A percentile compares a stretch with the other conserved stretches of the same genome.
Evolutionary conservation across 2,329 filamentous ascomycete genomes (phyloP).

Genomic region (Paecilomyces sp.): DNA sequence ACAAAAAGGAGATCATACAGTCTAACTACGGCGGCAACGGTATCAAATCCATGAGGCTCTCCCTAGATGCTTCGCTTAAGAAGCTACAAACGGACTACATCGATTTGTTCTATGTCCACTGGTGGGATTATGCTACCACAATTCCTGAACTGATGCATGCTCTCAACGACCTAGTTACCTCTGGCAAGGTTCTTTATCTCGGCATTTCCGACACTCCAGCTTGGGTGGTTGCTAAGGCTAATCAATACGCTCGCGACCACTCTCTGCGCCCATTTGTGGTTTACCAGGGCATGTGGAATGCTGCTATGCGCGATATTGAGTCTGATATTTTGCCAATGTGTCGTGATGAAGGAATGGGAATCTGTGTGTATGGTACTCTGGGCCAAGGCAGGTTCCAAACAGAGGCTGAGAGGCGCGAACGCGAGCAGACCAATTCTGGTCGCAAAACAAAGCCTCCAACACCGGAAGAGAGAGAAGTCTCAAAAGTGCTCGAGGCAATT

Average conservation of each 20-base stretch:
- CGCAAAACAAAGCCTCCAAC: too few relatives aligned
- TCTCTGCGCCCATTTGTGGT: constrained; percentile 40
- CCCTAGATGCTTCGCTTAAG: constrained; percentile 13
- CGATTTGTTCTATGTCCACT: constrained; percentile 24
- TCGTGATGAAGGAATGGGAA: constrained; percentile 53
- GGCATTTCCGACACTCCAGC: constrained; percentile 60
- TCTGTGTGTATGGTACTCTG: constrained; percentile 44
- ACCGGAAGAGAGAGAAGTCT: too few relatives aligned
- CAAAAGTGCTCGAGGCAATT: too few relatives aligned
- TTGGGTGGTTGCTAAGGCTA: constrained; percentile 46
- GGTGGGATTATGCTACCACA: constrained; percentile 54
- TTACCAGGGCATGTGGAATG: constrained; percentile 47
- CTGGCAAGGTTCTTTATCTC: constrained; percentile 59
- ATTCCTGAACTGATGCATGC: constrained; percentile 61
- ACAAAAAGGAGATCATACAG: constrained; percentile 1
- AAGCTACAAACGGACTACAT: constrained; percentile 29
- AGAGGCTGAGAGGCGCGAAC: too few relatives aligned
- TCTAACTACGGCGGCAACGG: constrained; percentile 26
- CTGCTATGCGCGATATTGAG: constrained; percentile 58
- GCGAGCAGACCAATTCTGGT: too few relatives aligned
- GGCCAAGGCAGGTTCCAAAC: constrained; percentile 39
- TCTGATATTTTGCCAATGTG: constrained; percentile 57
- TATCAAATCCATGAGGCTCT: constrained; percentile 25
- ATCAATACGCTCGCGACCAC: constrained; percentile 58
- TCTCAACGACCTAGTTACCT: constrained; percentile 50